Evolutionary conservation across 768 basidiomycete species (phyloP).

Genomic region (Holtermanniella nyarrowii): DNA sequence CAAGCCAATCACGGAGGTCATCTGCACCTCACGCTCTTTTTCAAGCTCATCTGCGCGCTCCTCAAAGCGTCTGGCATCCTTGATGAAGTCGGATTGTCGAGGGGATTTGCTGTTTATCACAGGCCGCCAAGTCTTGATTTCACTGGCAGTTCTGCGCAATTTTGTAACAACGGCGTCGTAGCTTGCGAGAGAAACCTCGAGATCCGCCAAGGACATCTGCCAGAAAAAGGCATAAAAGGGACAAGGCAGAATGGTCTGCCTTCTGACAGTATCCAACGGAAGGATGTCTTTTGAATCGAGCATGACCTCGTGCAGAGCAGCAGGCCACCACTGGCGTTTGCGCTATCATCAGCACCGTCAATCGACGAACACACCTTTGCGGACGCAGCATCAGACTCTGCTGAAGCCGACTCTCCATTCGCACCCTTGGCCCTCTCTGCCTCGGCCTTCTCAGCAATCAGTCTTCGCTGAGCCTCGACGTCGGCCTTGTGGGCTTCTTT

Average conservation of each 20-base stretch:
- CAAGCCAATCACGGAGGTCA: constrained; percentile 13
- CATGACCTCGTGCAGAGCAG: constrained; percentile 61
- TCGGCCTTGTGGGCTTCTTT: constrained; percentile 7
- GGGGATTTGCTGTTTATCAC: not conserved
- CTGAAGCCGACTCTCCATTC: not conserved
- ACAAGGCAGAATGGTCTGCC: constrained; percentile 43
- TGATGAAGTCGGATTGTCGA: constrained; percentile 1
- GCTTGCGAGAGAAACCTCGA: constrained; percentile 60
- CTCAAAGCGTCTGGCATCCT: constrained; percentile 3
- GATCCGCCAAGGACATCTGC: constrained; percentile 87
- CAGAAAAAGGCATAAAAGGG: constrained; percentile 94
- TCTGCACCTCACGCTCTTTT: constrained; percentile 27
- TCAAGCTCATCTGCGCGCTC: constrained; percentile 15
- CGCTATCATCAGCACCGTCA: not conserved
- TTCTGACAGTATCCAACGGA: constrained; percentile 53
- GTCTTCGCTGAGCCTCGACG: constrained; percentile 14
- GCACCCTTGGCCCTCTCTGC: not conserved
- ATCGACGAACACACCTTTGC: not conserved
- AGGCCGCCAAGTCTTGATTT: constrained; percentile 20
- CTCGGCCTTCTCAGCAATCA: constrained; percentile 14
- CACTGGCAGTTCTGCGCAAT: constrained; percentile 26
- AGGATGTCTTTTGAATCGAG: constrained; percentile 64
- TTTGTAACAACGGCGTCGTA: constrained; percentile 68
- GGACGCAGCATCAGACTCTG: not conserved
- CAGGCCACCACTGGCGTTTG: constrained; percentile 54